Base-by-base conservation (phyloP, 768 basidiomycete species). In the Mycena rosella region DNA sequence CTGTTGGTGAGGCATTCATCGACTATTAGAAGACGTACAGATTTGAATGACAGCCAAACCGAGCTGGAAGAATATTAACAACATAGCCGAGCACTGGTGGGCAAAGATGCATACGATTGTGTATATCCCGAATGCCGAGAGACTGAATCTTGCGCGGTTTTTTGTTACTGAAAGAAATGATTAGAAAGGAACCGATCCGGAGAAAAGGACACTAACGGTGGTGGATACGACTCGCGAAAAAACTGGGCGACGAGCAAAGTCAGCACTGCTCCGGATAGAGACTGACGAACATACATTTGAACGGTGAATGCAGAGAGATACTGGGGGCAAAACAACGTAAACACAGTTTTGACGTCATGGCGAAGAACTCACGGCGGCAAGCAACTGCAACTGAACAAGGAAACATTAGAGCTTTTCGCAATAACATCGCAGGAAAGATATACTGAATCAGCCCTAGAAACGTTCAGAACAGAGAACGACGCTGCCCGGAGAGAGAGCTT, bases 251-350 rank as follows among this genome's bases (percentile, higher is more conserved):
- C 13, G 42, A 15, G 5, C 17, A 8, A 15, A 34, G 36, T 47
- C 14, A 51, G 45, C 13, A 5, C 3, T 24, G 56, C 32, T 40
- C 30, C 7, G 40, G 3, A 38, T 38, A 1, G 38, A 34, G 10
- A 40, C 36, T 13, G 36, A 10, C 2, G 22, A 17, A 44, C 6
- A 34, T 54, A 67, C 59, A 67, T 14, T 29, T 67, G 65, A 49
- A 67, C 65, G 22, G 40, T n/a, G 51, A 69, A 69, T 5, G 58
- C 68, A 11, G 54, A 55, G 29, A 69, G 58, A 40, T 65, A 70
- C 68, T 70, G 45, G n/a, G n/a, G n/a, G n/a, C n/a, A 40, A 40
- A 40, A 18, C 9, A 10, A 40, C 17, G 5, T 4, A 40, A 15
- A 15, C 10, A 40, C 38, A 18, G 17, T 15, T 15, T n/a, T n/a